Conservation (phyloP, 805 yeast species). For the Wickerhamiella kazuoi region DNA sequence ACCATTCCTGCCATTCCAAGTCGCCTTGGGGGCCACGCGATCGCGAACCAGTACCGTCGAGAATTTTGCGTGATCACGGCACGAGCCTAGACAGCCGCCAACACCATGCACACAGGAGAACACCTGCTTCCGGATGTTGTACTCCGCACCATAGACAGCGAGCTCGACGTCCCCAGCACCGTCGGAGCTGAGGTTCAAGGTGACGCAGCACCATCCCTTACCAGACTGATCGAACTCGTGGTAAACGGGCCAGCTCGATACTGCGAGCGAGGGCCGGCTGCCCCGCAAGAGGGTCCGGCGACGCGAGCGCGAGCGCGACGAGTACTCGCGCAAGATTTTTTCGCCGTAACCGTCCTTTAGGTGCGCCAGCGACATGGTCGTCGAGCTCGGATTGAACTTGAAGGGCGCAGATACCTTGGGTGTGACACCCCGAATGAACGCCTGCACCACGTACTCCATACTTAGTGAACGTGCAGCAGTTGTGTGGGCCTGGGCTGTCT, state of each 20-base stretch:
- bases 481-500: neutral
- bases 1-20: conserved; percentile 1
- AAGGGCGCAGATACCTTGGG: neutral
- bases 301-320: neutral
- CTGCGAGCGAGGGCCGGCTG: neutral
- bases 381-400: neutral
- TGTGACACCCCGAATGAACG: neutral
- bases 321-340: neutral
- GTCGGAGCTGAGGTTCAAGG: neutral
- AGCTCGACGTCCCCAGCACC: conserved; percentile 2
- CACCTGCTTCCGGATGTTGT: neutral
- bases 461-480: neutral
- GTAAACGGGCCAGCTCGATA: neutral
- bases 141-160: neutral
- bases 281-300: neutral
- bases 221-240: neutral
- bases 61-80: neutral
- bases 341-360: neutral
- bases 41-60: neutral
- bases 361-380: neutral
- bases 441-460: neutral
- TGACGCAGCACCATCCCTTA: neutral
- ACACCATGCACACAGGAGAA: neutral
- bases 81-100: neutral
- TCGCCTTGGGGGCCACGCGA: neutral